A percentile compares a stretch with the other conserved stretches of the same genome.
Evolutionary conservation across 352 stramenopile species (phyloP).

Genomic region (Globisporangium heterothallicum): DNA sequence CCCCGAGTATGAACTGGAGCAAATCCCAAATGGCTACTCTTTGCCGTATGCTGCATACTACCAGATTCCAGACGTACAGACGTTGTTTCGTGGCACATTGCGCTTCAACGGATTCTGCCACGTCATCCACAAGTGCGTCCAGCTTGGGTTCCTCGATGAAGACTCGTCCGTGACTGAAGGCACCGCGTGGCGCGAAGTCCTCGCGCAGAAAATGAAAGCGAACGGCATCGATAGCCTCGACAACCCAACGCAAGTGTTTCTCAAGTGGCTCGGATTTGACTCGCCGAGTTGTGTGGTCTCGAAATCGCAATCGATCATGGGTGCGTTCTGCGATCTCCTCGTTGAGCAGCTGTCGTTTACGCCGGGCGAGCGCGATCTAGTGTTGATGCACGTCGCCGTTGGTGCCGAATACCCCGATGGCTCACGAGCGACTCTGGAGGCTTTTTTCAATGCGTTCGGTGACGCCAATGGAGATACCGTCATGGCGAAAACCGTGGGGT

Average conservation of each 20-base stretch:
- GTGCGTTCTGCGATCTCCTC: slow-evolving; percentile 43
- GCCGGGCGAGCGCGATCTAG: slow-evolving; percentile 71
- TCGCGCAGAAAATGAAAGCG: slow-evolving; percentile 27
- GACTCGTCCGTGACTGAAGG: slow-evolving; percentile 10
- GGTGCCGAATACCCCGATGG: slow-evolving; percentile 33
- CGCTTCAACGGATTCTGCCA: slow-evolving; percentile 78
- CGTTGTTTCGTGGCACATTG: slow-evolving; percentile 84
- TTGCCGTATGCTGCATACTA: slow-evolving; percentile 79
- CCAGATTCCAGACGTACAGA: slow-evolving; percentile 49
- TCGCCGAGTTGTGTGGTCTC: slow-evolving; percentile 9
- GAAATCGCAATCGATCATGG: slow-evolving; percentile 26
- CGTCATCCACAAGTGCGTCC: slow-evolving; percentile 59
- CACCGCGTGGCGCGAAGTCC: slow-evolving; percentile 39
- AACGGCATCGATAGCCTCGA: slow-evolving; percentile 14
- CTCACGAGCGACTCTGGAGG: slow-evolving; percentile 37
- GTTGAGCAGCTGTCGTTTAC: slow-evolving; percentile 52
- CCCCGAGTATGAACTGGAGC: slow-evolving; percentile 66
- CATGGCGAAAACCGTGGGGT: slow-evolving; percentile 86
- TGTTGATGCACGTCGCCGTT: slow-evolving; percentile 53
- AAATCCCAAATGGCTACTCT: slow-evolving; percentile 84
- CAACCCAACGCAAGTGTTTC: slow-evolving; percentile 21
- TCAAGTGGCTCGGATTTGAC: slow-evolving; percentile 31
- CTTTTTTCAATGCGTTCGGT: slow-evolving; percentile 57
- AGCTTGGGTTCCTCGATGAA: slow-evolving; percentile 61
- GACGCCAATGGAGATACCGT: slow-evolving; percentile 40